Evolutionary conservation across 768 basidiomycete genomes (phyloP).

Genomic region (Lentinula sp.): DNA sequence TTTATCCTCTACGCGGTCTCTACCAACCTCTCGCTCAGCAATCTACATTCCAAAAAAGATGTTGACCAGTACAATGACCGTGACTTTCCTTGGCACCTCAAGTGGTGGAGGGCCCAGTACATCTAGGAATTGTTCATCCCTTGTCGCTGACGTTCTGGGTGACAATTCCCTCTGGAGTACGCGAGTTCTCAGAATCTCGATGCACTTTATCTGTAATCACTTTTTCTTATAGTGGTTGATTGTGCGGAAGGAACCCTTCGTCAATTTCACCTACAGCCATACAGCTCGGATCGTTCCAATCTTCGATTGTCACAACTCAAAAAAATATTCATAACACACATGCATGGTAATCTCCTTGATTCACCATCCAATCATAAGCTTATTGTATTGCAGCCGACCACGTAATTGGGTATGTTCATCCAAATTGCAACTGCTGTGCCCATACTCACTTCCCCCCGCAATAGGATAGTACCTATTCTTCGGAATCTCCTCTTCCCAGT

Average conservation of each 20-base stretch:
- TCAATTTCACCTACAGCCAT: constrained; percentile 59
- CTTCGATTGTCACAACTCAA: constrained; percentile 36
- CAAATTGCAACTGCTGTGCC: neutral
- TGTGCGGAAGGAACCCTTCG: constrained; percentile 77
- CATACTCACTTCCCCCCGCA: neutral
- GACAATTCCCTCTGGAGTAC: constrained; percentile 65
- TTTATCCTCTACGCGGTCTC: neutral
- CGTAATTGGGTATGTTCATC: constrained; percentile 46
- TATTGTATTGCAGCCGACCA: constrained; percentile 51
- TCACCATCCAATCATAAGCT: neutral
- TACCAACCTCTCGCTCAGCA: neutral
- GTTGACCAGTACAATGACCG: constrained; percentile 34
- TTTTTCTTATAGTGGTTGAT: constrained; percentile 56
- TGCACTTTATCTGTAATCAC: constrained; percentile 8
- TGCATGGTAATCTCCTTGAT: constrained; percentile 51
- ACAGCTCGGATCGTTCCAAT: constrained; percentile 11
- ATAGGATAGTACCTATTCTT: constrained; percentile 50
- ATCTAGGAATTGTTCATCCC: constrained; percentile 71
- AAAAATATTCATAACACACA: constrained; percentile 80
- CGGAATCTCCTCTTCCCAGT: constrained; percentile 51
- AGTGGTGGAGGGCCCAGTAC: constrained; percentile 72
- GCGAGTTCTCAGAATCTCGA: constrained; percentile 14
- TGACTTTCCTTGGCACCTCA: constrained; percentile 74
- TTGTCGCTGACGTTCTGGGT: constrained; percentile 52
- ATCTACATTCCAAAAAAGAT: constrained; percentile 17